Evolutionary conservation across 352 stramenopile genomes (phyloP).

Genomic region (Phytopythium kandeliae): DNA sequence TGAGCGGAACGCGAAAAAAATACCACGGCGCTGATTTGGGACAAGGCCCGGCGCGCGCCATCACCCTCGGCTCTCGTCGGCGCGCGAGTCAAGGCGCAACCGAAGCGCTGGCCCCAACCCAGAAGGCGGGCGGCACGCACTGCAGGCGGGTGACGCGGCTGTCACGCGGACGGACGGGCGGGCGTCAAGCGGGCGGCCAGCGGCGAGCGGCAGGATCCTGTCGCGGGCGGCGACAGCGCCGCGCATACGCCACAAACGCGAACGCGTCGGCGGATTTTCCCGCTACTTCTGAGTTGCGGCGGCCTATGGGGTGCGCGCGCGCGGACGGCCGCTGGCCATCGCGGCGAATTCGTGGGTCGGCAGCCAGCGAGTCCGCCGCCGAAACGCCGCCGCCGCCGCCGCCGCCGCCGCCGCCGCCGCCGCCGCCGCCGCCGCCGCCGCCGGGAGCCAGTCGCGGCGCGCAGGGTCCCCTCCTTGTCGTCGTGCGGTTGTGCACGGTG

Average conservation of each 20-base stretch:
- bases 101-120: neutral
- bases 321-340: neutral
- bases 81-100: too few relatives aligned
- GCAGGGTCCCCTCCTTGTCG: too few relatives aligned
- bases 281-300: slow-evolving; percentile 1
- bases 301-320: neutral
- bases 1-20: neutral
- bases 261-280: neutral
- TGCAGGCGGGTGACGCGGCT: neutral
- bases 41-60: neutral
- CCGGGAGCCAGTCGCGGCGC: too few relatives aligned
- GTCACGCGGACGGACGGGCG: too few relatives aligned
- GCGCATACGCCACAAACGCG: neutral
- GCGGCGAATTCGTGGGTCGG: neutral
- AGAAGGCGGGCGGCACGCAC: too few relatives aligned
- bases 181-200: neutral
- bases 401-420: too few relatives aligned
- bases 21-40: slow-evolving; percentile 2
- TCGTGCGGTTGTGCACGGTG: too few relatives aligned
- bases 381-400: too few relatives aligned
- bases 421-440: too few relatives aligned
- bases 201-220: neutral
- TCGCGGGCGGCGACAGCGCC: neutral
- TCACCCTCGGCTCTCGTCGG: too few relatives aligned
- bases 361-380: neutral